phyloP scores from a whole-genome alignment of 2,329 filamentous ascomycete genomes.

The Amesomyces nigricolor region DNA sequence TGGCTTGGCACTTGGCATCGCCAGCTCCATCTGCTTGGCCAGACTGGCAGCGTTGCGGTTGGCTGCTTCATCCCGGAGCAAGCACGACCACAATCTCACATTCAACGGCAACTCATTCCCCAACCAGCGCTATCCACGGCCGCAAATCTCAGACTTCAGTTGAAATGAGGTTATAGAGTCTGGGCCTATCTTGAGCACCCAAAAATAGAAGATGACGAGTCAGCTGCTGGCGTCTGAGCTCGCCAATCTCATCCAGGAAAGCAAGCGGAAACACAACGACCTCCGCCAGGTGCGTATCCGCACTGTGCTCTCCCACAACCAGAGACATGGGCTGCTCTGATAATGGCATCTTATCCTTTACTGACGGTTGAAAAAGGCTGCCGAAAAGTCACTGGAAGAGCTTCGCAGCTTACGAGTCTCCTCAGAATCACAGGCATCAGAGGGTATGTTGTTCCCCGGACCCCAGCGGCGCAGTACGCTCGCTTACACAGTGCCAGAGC shows the following conservation, averaged over 20 bases:
- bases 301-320: no score
- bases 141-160: no score
- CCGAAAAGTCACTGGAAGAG: constrained; percentile 89
- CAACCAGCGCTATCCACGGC: background rate
- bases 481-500: constrained; percentile 50
- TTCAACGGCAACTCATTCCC: background rate
- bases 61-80: background rate
- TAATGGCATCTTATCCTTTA: no score
- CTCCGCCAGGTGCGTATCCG: constrained; percentile 63
- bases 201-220: constrained; percentile 66
- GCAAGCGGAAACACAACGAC: constrained; percentile 89
- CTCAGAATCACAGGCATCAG: constrained; percentile 69
- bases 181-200: background rate
- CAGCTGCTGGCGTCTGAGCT: constrained; percentile 86
- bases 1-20: background rate
- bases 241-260: constrained; percentile 87
- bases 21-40: background rate
- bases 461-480: constrained; percentile 24
- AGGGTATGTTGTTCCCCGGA: constrained; percentile 46
- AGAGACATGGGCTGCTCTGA: no score
- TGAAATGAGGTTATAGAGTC: background rate
- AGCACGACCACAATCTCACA: no score
- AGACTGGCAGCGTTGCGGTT: background rate
- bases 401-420: constrained; percentile 69
- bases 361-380: constrained; percentile 67